Evolutionary conservation across 352 stramenopile genomes (phyloP), one percentile per base, ranked within the genome.

Genomic region (Globisporangium cylindrosporum): DNA sequence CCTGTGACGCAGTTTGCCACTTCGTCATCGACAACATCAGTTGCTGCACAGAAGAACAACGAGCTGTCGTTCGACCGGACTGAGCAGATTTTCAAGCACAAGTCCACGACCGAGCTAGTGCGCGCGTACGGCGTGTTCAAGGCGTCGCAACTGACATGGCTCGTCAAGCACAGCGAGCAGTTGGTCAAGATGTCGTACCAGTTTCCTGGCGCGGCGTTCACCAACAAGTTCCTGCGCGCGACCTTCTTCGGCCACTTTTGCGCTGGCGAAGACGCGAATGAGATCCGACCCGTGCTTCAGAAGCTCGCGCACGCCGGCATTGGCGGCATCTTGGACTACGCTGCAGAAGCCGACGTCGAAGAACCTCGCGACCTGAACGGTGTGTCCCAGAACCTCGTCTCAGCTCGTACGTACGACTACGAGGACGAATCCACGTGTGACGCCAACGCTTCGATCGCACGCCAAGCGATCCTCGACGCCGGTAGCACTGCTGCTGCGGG

Each of bases 161-260:
- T 99, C 2, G 94, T 98, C 4, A 75, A 94, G 60, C 78, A 98
- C 77, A 95, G 90, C 48, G 86, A 98, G 62, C 65, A 70, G 15
- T 74, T 99, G 10, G 75, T 99, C 54, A 77, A 87, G 49, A 38
- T 89, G 20, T 86, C 90, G 43, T 94, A 97, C 73, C 79, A 81
- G 62, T 82, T 98, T 54, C 82, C 82, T 1, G 95, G 96, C 43
- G 64, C 77, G 12, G 84, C 62, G 53, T 72, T 98, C 57, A 98
- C 94, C 14, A 89, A 99, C 81, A 72, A 76, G 18, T 41, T 98
- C 32, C 73, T 99, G 67, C 91, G 94, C 51, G 60, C 81, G n/a
- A 98, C 94, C 10, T 98, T 99, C 70, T 99, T 99, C 77, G 81
- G 84, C 24, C 97, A 99, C 66, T 99, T 99, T 75, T 99, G 97